Evolutionary conservation across 331 rosid species (phyloP).

Genomic region (Quercus tomentella): DNA sequence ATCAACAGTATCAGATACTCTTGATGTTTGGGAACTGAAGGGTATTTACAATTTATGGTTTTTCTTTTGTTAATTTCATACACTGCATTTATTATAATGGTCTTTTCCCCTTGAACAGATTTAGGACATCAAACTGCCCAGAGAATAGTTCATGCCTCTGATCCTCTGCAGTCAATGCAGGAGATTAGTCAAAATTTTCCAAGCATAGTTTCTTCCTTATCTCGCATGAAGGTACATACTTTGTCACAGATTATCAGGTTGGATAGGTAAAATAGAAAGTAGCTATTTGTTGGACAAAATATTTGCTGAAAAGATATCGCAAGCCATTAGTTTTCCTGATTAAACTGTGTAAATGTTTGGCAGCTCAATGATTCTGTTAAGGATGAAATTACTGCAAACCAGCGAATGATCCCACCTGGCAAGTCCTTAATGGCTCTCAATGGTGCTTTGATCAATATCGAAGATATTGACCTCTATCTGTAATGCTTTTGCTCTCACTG

Average conservation of each 20-base stretch:
- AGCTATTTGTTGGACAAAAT: slow-evolving; percentile 2
- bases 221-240: slow-evolving; percentile 87
- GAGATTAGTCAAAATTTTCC: slow-evolving; percentile 98
- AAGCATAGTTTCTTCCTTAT: slow-evolving; percentile 88
- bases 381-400: slow-evolving; percentile 91
- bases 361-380: slow-evolving; percentile 90
- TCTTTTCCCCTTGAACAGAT: slow-evolving; percentile 49
- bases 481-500: slow-evolving; percentile 57
- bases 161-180: slow-evolving; percentile 97
- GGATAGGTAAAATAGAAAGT: neutral
- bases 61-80: slow-evolving; percentile 8
- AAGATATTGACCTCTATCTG: slow-evolving; percentile 94
- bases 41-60: slow-evolving; percentile 44
- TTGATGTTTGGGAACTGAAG: slow-evolving; percentile 97
- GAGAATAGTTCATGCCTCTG: slow-evolving; percentile 95
- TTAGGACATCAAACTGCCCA: slow-evolving; percentile 98
- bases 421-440: slow-evolving; percentile 98
- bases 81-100: slow-evolving; percentile 10
- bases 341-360: slow-evolving; percentile 18
- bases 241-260: slow-evolving; percentile 7
- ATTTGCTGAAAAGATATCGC: neutral
- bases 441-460: slow-evolving; percentile 95
- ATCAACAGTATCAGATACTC: slow-evolving; percentile 86
- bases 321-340: slow-evolving; percentile 14
- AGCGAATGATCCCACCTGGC: slow-evolving; percentile 99